These are phyloP conservation scores for Pleurotus cornucopiae DNA, from an alignment of 768 basidiomycete genomes.

Conservation along the genomic window DNA sequence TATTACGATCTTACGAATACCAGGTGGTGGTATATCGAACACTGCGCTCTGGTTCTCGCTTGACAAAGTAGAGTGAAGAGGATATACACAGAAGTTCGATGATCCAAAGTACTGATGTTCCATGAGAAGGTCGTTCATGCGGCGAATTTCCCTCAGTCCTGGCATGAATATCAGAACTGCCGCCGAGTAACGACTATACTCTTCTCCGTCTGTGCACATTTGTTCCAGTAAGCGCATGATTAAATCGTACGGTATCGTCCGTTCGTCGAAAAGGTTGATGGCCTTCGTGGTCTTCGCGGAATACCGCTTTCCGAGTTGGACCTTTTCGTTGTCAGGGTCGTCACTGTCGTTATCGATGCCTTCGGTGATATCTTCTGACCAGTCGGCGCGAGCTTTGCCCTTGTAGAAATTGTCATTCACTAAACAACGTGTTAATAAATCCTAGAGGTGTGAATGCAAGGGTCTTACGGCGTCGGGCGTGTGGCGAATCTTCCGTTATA, in stretches of 20 bases:
- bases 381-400: conserved; percentile 61
- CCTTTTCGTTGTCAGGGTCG: conserved; percentile 31
- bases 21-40: conserved; percentile 80
- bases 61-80: conserved; percentile 89
- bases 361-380: conserved; percentile 67
- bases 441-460: conserved; percentile 1
- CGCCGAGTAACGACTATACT: conserved; percentile 55
- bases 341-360: conserved; percentile 61
- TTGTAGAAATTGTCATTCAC: conserved; percentile 63
- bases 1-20: conserved; percentile 90
- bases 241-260: conserved; percentile 87
- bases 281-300: conserved; percentile 70
- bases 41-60: conserved; percentile 88
- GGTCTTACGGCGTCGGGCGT: conserved; percentile 63
- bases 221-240: conserved; percentile 79
- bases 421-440: conserved; percentile 19
- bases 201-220: conserved; percentile 67
- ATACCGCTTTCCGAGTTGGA: conserved; percentile 75
- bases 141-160: conserved; percentile 89
- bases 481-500: conserved; percentile 76
- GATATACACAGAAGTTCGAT: conserved; percentile 69
- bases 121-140: conserved; percentile 73
- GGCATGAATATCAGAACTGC: conserved; percentile 94
- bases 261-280: conserved; percentile 82
- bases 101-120: conserved; percentile 74